phyloP scores from a whole-genome alignment of 257 asterid species.

The Anisodus acutangulus region DNA sequence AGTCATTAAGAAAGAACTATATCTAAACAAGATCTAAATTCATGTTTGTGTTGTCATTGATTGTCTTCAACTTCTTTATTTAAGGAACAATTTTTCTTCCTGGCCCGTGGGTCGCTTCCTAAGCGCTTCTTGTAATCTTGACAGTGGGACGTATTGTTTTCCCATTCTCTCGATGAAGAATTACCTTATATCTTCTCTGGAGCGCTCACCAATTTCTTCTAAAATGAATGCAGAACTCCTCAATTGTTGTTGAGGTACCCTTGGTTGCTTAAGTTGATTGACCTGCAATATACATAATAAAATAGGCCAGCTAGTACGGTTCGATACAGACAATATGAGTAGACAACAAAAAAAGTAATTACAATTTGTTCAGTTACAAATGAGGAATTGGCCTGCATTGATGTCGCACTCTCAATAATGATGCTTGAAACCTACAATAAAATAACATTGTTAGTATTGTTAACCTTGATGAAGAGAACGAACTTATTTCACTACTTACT shows the following conservation, averaged over 20 bases:
- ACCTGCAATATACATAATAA: background rate
- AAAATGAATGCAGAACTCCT: background rate
- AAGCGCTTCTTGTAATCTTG: too few species aligned
- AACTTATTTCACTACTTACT: background rate
- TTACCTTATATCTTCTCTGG: background rate
- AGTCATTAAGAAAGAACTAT: too few species aligned
- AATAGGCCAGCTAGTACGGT: background rate
- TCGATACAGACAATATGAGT: background rate
- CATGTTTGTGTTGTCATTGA: too few species aligned
- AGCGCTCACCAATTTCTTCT: background rate
- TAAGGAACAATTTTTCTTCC: too few species aligned
- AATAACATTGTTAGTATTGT: background rate
- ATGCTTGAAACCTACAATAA: background rate
- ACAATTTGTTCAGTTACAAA: background rate
- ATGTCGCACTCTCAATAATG: background rate
- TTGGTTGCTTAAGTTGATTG: background rate
- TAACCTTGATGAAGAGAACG: background rate
- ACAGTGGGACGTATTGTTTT: background rate
- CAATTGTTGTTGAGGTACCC: background rate
- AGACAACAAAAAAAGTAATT: background rate
- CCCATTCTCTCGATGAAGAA: background rate
- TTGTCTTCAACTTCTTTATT: too few species aligned
- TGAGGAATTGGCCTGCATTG: background rate
- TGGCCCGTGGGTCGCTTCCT: too few species aligned
- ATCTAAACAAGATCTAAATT: too few species aligned